Base-by-base conservation (phyloP, 148 eudicot genomes). In the Heliamphora exappendiculata region DNA sequence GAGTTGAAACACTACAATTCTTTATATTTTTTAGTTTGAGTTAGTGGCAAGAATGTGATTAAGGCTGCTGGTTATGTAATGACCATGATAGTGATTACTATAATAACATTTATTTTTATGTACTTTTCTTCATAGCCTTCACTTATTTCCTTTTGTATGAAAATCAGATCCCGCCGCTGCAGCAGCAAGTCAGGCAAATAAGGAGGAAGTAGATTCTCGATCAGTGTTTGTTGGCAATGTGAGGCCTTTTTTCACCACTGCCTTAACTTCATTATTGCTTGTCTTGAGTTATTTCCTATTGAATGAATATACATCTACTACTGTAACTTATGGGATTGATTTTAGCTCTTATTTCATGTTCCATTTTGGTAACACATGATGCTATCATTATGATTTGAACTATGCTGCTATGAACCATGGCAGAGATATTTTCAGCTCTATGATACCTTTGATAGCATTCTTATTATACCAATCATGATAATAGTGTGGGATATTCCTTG, bases 211-310 rank as follows among this genome's bases (percentile, higher is more conserved):
- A 66, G 96, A 91, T 85, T 81, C 93, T 82, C 93, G 96, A 7
- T 91, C 93, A 75, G 81, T 91, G 64, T 91, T 89, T 86, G 96
- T 91, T 67, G 96, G 96, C 78, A 91, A 91, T 83, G 96, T 91
- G 84, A 89, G 96, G 75, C 34, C 57, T 74, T 34, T 10, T 66
- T 42, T 51, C n/a, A n/a, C n/a, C n/a, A n/a, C 64, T 29, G 11
- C 59, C 29, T 44, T 45, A 34, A 10, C 11, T 58, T 55, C 58
- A 24, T 57, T 20, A 17, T 68, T 68, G 71, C 50, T 5, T 44
- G 5, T 41, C 33, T 31, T 70, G 26, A 70, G 41, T 47, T 70
- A n/a, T 70, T 70, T 49, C 36, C 36, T 16, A 3, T 33, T 22
- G 12, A 39, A 13, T 10, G 19, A 29, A 41, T 45, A 2, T 37